Evolutionary conservation across 108 stramenopile species (phyloP).

Genomic region (Cyclostephanos tholiformis): DNA sequence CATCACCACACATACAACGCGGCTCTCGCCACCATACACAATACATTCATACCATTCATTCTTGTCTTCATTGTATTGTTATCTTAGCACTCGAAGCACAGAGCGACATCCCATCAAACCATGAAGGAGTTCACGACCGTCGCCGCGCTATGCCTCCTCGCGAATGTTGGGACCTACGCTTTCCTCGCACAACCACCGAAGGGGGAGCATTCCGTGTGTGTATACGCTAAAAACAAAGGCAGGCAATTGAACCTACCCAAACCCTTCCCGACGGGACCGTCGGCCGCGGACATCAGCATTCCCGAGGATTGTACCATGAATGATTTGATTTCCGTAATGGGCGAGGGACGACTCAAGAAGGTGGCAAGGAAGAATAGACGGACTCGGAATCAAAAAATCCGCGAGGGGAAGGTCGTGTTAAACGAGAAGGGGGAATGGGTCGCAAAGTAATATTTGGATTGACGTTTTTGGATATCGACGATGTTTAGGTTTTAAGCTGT

Average conservation of each 20-base stretch:
- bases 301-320: conserved; percentile 10
- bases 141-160: background rate
- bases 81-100: background rate
- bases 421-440: conserved; percentile 36
- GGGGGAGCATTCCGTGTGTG: background rate
- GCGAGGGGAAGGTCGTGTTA: conserved; percentile 31
- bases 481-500: background rate
- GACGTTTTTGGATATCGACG: background rate
- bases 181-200: conserved; percentile 9
- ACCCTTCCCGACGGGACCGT: conserved; percentile 10
- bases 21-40: too few relatives aligned
- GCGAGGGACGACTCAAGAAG: conserved; percentile 17
- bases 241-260: conserved; percentile 4
- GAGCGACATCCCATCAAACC: background rate
- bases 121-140: background rate
- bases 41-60: background rate
- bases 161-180: background rate
- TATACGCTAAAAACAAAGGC: conserved; percentile 5
- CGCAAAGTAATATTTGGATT: background rate
- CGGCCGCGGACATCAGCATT: conserved; percentile 9
- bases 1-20: too few relatives aligned
- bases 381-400: conserved; percentile 31
- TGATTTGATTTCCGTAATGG: conserved; percentile 24
- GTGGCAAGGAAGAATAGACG: conserved; percentile 30
- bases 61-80: too few relatives aligned